phyloP scores from a whole-genome alignment of 768 basidiomycete genomes.

The Zangia roseola region DNA sequence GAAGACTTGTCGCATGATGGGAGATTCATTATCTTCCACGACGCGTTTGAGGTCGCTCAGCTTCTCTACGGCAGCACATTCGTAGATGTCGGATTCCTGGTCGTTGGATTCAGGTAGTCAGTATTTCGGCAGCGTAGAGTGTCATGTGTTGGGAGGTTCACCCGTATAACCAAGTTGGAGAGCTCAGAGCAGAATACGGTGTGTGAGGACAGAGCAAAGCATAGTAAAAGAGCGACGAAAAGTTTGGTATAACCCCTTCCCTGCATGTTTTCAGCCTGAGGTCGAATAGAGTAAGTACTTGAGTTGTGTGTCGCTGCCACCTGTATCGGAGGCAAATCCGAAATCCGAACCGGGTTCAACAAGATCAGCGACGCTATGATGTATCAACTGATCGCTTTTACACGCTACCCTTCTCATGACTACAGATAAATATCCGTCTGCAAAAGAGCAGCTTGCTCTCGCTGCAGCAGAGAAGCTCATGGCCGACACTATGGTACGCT shows the following conservation, averaged over 20 bases:
- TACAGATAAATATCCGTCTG: constrained; percentile 42
- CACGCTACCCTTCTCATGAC: background rate
- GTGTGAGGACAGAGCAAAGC: constrained; percentile 21
- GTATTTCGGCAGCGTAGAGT: constrained; percentile 2
- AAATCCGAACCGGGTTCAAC: constrained; percentile 16
- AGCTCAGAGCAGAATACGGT: constrained; percentile 19
- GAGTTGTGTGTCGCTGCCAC: too few species aligned
- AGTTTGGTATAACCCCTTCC: constrained; percentile 22
- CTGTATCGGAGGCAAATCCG: constrained; percentile 21
- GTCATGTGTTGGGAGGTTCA: constrained; percentile 18
- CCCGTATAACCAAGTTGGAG: constrained; percentile 30
- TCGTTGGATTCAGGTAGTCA: constrained; percentile 7
- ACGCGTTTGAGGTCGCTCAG: constrained; percentile 60
- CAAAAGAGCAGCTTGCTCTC: constrained; percentile 51
- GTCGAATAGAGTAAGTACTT: background rate
- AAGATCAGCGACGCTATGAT: too few species aligned
- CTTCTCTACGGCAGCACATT: constrained; percentile 41
- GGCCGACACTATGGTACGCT: constrained; percentile 69
- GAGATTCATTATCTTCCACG: constrained; percentile 64
- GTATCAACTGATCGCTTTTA: too few species aligned
- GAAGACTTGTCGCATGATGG: constrained; percentile 78
- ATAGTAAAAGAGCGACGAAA: constrained; percentile 46
- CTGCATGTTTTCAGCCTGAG: constrained; percentile 25
- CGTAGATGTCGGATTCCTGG: constrained; percentile 45
- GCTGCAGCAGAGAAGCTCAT: constrained; percentile 66